A percentile compares a stretch with the other conserved stretches of the same genome.
phyloP scores from a whole-genome alignment of 2,329 filamentous ascomycete genomes.

The Aspergillus viridinutans region DNA sequence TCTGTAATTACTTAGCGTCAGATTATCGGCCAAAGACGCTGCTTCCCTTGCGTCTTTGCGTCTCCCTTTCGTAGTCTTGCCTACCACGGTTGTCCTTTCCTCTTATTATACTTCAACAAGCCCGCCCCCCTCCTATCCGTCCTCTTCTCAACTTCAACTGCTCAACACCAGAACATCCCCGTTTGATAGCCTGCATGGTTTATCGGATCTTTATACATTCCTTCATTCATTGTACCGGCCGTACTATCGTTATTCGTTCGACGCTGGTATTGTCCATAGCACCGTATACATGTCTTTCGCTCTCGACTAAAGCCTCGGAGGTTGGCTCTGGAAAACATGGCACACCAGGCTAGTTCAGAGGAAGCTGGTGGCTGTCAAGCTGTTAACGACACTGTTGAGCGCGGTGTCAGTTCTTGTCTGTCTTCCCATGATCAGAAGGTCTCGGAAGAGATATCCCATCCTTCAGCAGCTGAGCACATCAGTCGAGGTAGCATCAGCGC shows the following conservation, averaged over 20 bases:
- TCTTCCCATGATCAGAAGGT: constrained; percentile 11
- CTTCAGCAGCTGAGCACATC: constrained; percentile 7
- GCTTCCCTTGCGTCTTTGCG: not conserved
- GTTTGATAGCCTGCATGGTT: not conserved
- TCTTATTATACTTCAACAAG: not conserved
- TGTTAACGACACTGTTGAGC: not conserved
- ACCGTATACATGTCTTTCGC: not conserved
- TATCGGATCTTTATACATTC: not conserved
- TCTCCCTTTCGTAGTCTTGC: not conserved
- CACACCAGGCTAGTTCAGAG: not conserved
- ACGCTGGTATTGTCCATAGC: not conserved
- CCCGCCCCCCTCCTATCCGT: not conserved
- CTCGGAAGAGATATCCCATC: constrained; percentile 25
- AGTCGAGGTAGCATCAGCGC: constrained; percentile 25
- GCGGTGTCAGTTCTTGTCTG: not conserved
- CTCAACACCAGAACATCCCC: not conserved
- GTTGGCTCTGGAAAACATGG: not conserved
- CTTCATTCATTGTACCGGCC: not conserved
- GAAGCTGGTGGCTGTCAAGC: not conserved
- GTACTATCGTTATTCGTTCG: not conserved
- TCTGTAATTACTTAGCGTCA: not conserved
- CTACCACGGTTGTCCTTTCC: not conserved
- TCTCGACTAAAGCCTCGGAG: not conserved
- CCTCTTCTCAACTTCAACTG: not conserved
- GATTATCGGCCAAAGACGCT: not conserved